Conservation (phyloP, 2,329 filamentous ascomycete genomes). For the Botrytis hyacinthi region DNA sequence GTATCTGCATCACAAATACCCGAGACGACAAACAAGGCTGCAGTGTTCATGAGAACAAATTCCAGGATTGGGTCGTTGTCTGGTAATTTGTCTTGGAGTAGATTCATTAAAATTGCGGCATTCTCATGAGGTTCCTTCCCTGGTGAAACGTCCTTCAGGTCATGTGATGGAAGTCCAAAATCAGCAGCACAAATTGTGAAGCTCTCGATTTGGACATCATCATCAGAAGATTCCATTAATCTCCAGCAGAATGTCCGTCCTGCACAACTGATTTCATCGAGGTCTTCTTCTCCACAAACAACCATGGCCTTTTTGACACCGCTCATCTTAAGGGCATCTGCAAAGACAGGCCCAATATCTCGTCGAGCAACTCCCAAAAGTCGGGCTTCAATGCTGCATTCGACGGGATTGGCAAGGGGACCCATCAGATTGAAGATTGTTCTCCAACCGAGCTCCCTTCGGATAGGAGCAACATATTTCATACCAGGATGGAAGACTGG, state of each 20-base stretch:
- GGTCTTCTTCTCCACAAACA: constrained; percentile 89
- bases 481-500: constrained; percentile 96
- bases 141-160: constrained; percentile 74
- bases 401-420: constrained; percentile 85
- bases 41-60: constrained; percentile 93
- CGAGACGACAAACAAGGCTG: constrained; percentile 79
- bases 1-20: constrained; percentile 82
- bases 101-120: constrained; percentile 74
- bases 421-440: constrained; percentile 98
- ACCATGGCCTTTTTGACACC: constrained; percentile 83
- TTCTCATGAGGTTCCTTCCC: constrained; percentile 87
- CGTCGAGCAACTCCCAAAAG: constrained; percentile 90
- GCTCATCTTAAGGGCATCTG: constrained; percentile 73
- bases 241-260: constrained; percentile 88
- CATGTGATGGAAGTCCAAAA: constrained; percentile 76
- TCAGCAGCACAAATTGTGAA: constrained; percentile 81
- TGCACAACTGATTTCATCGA: constrained; percentile 93
- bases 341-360: constrained; percentile 85
- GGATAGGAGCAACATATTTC: constrained; percentile 80
- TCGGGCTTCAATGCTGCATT: constrained; percentile 80
- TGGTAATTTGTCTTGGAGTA: constrained; percentile 70
- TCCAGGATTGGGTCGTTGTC: constrained; percentile 81
- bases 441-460: constrained; percentile 85
- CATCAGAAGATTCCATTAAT: constrained; percentile 48
- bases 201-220: constrained; percentile 60